Conservation (phyloP, 2,329 filamentous ascomycete genomes). For the Xylariaceae sp. region DNA sequence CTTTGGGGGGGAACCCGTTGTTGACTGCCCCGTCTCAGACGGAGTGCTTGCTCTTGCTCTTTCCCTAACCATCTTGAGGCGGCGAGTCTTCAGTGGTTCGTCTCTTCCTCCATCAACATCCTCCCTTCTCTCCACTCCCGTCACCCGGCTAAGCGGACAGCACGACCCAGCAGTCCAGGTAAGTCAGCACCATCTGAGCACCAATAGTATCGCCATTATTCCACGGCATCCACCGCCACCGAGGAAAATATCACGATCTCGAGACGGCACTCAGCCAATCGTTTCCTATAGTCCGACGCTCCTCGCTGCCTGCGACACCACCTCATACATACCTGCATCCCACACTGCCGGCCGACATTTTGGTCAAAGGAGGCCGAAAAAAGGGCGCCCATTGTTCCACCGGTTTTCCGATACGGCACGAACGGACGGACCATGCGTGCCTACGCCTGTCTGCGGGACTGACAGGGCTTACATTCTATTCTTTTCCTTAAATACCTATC, state of each 20-base stretch:
- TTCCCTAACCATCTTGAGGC: slow-evolving; percentile 4
- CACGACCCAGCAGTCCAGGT: slow-evolving; percentile 9
- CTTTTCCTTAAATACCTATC: slow-evolving; percentile 8
- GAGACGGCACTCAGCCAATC: slow-evolving; percentile 6
- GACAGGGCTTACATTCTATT: slow-evolving; percentile 8
- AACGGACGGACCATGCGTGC: slow-evolving; percentile 13
- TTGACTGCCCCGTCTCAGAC: slow-evolving; percentile 17
- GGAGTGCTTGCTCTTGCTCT: slow-evolving; percentile 8
- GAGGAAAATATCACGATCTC: slow-evolving; percentile 1
- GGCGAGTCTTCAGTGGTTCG: slow-evolving; percentile 8
- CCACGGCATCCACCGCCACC: slow-evolving; percentile 1
- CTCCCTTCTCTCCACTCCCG: slow-evolving; percentile 9
- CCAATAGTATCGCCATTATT: neutral
- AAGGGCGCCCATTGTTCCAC: neutral
- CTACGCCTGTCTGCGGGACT: slow-evolving; percentile 9
- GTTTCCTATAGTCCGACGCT: neutral
- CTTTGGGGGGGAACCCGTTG: slow-evolving; percentile 11
- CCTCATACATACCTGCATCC: slow-evolving; percentile 1
- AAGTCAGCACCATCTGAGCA: slow-evolving; percentile 8
- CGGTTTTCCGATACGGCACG: neutral
- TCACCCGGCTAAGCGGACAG: slow-evolving; percentile 16
- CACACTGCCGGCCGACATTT: neutral
- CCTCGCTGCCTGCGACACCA: slow-evolving; percentile 9
- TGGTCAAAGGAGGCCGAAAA: neutral
- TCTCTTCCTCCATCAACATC: slow-evolving; percentile 19